These are phyloP conservation scores for Penicillium dipodomyicola DNA, from an alignment of 495 filamentous ascomycete genomes.

Conservation along the genomic window DNA sequence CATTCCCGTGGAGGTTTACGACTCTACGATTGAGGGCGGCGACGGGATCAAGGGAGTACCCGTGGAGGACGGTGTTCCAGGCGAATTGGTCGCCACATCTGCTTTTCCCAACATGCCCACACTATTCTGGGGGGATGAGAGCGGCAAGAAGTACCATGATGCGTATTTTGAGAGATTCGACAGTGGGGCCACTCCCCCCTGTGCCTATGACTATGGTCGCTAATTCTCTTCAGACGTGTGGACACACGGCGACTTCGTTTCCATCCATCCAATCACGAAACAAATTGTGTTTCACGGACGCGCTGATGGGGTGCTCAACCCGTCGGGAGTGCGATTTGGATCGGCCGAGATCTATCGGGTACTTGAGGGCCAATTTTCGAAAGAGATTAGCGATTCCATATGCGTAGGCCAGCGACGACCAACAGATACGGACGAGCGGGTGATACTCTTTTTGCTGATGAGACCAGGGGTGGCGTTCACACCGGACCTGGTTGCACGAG, in stretches of 20 bases:
- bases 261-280: conserved; percentile 63
- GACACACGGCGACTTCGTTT: conserved; percentile 79
- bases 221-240: conserved; percentile 53
- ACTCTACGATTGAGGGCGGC: conserved; percentile 51
- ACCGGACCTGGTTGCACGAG: conserved; percentile 51
- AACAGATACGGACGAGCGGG: conserved; percentile 66
- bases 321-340: conserved; percentile 74
- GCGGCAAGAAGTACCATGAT: conserved; percentile 57
- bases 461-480: conserved; percentile 55
- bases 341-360: conserved; percentile 76
- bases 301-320: conserved; percentile 76
- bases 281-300: conserved; percentile 68
- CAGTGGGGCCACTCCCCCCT: conserved; percentile 17
- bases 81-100: conserved; percentile 67
- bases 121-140: conserved; percentile 64
- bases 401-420: conserved; percentile 73
- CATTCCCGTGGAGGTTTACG: conserved; percentile 64
- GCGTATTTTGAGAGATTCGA: conserved; percentile 72
- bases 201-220: background rate
- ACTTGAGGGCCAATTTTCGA: conserved; percentile 62
- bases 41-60: conserved; percentile 51
- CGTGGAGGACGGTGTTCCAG: conserved; percentile 60
- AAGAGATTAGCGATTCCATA: conserved; percentile 61
- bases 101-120: conserved; percentile 74
- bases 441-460: conserved; percentile 67